Base-by-base conservation (phyloP, 768 basidiomycete genomes). In the Harrya chromipes region DNA sequence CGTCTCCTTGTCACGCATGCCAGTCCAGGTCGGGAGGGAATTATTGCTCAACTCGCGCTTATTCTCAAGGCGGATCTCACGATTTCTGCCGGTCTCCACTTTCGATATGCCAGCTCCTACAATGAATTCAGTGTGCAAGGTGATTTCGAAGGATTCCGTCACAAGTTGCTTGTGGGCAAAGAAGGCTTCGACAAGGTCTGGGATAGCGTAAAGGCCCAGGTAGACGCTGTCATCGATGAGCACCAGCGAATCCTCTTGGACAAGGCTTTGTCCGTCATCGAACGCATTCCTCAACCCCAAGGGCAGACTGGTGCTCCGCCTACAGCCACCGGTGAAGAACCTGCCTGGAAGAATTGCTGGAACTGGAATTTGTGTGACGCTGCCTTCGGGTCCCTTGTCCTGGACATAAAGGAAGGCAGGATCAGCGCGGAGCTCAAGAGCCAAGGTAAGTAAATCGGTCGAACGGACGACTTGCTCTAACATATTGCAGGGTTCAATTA, bases 341-440 rank as follows among this genome's bases (percentile, higher is more conserved):
- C 87, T 4, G 85, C 90, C 0, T 99, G 97, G 97, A 99, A 97
- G 71, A 97, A 97, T 66, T 93, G 91, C 66, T 97, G 95, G 95
- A 93, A 97, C 66, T 97, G 95, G 95, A 95, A 97, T 62, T 72
- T 98, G 37, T 94, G 94, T 55, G 97, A 99, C 59, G 95, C 95
- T 6, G 90, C 93, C 2, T 97, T 87, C 53, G 95, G 97, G 2
- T 84, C 83, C 11, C 77, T 99, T 29, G 74, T 97, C 1, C 72
- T 99, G 39, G 93, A 97, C 57, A 73, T 98, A 59, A 87, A 87
- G 59, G 94, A 98, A 51, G 94, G 95, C 7, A 77, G 94, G 42
- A 82, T 99, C 40, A 94, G 90, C 50, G 87, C 87, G 0, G 94
- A 98, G 65, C 77, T 94, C 53, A 94, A 87, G 71, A 90, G 87